Conservation (phyloP, 345 rosid genomes). For the Trapa bicornis region DNA sequence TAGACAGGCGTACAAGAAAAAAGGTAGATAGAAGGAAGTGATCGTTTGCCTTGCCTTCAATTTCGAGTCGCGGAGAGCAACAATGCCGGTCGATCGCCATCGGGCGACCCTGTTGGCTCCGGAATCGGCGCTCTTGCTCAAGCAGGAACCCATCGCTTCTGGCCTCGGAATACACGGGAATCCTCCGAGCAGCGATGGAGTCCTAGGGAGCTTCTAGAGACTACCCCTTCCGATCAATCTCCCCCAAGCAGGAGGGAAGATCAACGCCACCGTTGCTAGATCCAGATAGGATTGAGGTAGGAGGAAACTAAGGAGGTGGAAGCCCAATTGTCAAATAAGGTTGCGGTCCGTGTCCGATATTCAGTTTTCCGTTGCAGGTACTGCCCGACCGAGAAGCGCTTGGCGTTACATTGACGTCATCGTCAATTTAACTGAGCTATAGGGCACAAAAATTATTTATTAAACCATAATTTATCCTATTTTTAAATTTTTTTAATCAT, state of each 20-base stretch:
- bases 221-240: background rate
- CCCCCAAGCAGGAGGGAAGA: background rate
- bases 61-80: slow-evolving; percentile 81
- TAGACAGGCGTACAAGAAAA: background rate
- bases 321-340: background rate
- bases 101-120: slow-evolving; percentile 57
- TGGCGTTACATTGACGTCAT: no score
- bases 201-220: background rate
- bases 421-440: no score
- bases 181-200: background rate
- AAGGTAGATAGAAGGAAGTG: background rate
- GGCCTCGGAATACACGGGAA: slow-evolving; percentile 6
- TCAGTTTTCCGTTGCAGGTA: background rate
- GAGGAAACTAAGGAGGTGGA: background rate
- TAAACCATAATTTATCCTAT: no score
- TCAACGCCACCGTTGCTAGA: background rate
- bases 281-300: background rate
- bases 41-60: slow-evolving; percentile 67
- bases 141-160: slow-evolving; percentile 64
- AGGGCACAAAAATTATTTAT: no score
- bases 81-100: slow-evolving; percentile 96
- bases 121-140: slow-evolving; percentile 55
- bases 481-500: no score
- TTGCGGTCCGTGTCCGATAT: background rate
- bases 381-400: background rate